A percentile compares a stretch with the other conserved stretches of the same genome.
Evolutionary conservation across 2,329 filamentous ascomycete genomes (phyloP).

Genomic region (Chrysoporthe cubensis): DNA sequence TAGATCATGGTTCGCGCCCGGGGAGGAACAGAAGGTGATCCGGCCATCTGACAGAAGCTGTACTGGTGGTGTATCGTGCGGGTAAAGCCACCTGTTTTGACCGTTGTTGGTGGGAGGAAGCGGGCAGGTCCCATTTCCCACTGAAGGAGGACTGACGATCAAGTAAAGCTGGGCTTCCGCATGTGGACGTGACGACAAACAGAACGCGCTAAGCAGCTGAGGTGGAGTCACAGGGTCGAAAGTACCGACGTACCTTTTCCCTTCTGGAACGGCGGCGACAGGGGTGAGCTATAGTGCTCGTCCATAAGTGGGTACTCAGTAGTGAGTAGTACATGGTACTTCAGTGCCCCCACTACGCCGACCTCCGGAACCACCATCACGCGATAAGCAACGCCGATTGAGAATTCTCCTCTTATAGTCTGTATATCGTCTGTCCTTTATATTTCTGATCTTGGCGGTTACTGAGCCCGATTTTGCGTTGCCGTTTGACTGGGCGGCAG

Average conservation of each 20-base stretch:
- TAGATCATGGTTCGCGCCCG: conserved; percentile 24
- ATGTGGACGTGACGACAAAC: conserved; percentile 19
- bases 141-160: not conserved
- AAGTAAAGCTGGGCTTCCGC: conserved; percentile 6
- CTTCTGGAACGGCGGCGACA: not conserved
- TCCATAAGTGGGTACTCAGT: too few relatives aligned
- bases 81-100: not conserved
- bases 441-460: not conserved
- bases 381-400: not conserved
- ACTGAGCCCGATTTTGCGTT: not conserved
- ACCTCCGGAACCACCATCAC: not conserved
- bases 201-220: not conserved
- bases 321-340: too few relatives aligned
- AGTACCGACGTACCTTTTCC: not conserved
- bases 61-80: not conserved
- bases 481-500: not conserved
- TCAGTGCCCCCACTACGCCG: too few relatives aligned
- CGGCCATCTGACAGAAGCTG: conserved; percentile 4
- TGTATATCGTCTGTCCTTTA: not conserved
- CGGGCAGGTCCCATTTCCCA: not conserved
- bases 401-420: too few relatives aligned
- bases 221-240: not conserved
- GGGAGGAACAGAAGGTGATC: conserved; percentile 12
- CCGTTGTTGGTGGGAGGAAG: conserved; percentile 4
- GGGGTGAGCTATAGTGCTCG: not conserved